Evolutionary conservation across 768 basidiomycete species (phyloP), one percentile per base, ranked within the genome.

Genomic region (Lactarius quietus): DNA sequence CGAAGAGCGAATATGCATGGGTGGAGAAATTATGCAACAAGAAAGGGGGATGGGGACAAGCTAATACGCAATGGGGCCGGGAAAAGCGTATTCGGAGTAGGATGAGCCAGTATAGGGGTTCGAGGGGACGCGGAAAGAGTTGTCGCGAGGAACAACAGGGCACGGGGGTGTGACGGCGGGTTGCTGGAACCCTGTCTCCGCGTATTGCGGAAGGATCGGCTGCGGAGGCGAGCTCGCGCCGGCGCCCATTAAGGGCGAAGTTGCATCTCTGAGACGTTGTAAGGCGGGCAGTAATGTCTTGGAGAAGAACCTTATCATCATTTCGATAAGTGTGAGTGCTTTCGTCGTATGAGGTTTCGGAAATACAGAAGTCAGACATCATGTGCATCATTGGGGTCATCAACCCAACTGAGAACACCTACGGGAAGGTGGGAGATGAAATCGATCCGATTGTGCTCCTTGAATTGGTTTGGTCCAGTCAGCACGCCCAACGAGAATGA

Each of bases 101-200:
- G 63, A 7, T 2, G 48, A 35, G 15, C 57, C 28, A 2, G 65
- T 58, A 57, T 45, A 59, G 0, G 65, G 65, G 12, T 66, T 66
- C 17, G 65, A 62, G 10, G 57, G 65, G 39, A 66, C 39, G 20
- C 65, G 65, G 51, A 66, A 66, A 0, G 65, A 62, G n/a, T 61
- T 62, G 39, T 66, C 65, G 0, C 65, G 65, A 10, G 57, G 51
- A 33, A 66, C 28, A 1, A 41, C 61, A 20, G 65, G 65, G 33
- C 51, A 39, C 33, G 56, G 65, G 31, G 56, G n/a, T 31, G 51
- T 28, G 6, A 58, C 9, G 23, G n/a, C 6, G 17, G 65, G 65
- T 10, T 62, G 56, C 7, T 14, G 38, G 15, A 66, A 58, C 26
- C n/a, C 65, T 54, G 56, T 17, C 9, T 48, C 29, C 17, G 29